Base-by-base conservation (phyloP, 2,329 filamentous ascomycete genomes). In the Graphiopsis chlorocephala region DNA sequence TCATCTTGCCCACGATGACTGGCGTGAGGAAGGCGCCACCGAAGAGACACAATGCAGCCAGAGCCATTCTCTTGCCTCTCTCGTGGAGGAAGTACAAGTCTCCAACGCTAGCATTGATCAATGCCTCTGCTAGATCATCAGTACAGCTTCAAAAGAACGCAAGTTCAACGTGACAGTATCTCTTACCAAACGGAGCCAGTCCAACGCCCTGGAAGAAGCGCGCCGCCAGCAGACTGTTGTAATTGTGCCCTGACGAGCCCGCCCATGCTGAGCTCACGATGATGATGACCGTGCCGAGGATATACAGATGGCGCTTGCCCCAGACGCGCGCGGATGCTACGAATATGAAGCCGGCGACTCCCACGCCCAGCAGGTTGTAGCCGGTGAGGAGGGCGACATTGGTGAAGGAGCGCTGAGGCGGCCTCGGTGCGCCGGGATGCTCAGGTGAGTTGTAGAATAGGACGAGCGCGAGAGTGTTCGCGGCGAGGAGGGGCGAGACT, bases 61-160 rank as follows among this genome's bases (percentile, higher is more conserved):
- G 82, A 0, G 94, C 94, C 94, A 97, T 97, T 64, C 93, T 86
- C 70, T 90, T 86, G 33, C 93, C 93, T 61, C 85, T 77, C 77
- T 91, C 87, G 79, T 94, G 94, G 28, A 97, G 92, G 76, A 89
- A 95, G 78, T 94, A 97, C 60, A 98, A 76, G 76, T 98, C 94
- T 47, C 93, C 94, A 7, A 97, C 91, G 57, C 88, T 89, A 0
- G 92, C 92, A 77, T 96, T 97, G 65, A 97, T 89, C 26, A 97
- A 81, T 1, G 91, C 91, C 78, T 98, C 94, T 58, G 31, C 23
- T 53, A 6, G 8, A 53, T 28, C 14, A 10, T 53, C 15, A 53
- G 50, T 31, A 53, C 4, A 38, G 23, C 28, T 23, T 56, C 53
- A 26, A 14, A 4, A 3, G 11, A n/a, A n/a, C 0, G 12, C 20